Evolutionary conservation across 2,329 filamentous ascomycete species (phyloP).

Genomic region (Aspergillus thermomutatus): DNA sequence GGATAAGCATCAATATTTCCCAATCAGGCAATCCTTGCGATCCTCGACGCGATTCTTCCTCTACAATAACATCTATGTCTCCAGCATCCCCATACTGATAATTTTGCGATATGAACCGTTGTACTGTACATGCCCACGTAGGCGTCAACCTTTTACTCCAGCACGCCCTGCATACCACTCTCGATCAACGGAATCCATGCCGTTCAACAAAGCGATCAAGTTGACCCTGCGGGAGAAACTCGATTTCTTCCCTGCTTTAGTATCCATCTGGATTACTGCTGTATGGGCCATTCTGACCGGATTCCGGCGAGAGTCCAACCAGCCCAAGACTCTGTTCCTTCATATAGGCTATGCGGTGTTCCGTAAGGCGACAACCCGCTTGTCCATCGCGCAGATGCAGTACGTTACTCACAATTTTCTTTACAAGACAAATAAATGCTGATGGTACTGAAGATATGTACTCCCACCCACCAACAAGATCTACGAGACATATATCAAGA

Average conservation of each 20-base stretch:
- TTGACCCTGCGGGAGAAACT: constrained; percentile 28
- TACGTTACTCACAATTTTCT: constrained; percentile 12
- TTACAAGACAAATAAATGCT: background rate
- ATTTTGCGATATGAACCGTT: background rate
- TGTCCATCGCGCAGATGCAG: constrained; percentile 30
- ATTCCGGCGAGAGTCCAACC: constrained; percentile 23
- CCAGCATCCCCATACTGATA: background rate
- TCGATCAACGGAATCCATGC: constrained; percentile 9
- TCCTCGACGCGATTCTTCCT: background rate
- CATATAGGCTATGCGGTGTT: constrained; percentile 35
- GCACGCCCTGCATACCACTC: background rate
- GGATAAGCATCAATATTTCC: constrained; percentile 8
- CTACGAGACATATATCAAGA: constrained; percentile 28
- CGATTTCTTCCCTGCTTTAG: constrained; percentile 32
- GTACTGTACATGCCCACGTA: background rate
- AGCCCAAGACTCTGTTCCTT: constrained; percentile 29
- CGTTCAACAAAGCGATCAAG: constrained; percentile 13
- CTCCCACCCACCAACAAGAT: constrained; percentile 24
- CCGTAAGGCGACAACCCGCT: constrained; percentile 28
- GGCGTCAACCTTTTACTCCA: background rate
- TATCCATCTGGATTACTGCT: constrained; percentile 22
- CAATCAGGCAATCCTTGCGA: constrained; percentile 18
- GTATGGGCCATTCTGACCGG: constrained; percentile 29
- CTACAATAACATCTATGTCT: background rate
- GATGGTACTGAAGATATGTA: constrained; percentile 11